phyloP scores from a whole-genome alignment of 768 basidiomycete species.

The Psilocybe cyanescens region DNA sequence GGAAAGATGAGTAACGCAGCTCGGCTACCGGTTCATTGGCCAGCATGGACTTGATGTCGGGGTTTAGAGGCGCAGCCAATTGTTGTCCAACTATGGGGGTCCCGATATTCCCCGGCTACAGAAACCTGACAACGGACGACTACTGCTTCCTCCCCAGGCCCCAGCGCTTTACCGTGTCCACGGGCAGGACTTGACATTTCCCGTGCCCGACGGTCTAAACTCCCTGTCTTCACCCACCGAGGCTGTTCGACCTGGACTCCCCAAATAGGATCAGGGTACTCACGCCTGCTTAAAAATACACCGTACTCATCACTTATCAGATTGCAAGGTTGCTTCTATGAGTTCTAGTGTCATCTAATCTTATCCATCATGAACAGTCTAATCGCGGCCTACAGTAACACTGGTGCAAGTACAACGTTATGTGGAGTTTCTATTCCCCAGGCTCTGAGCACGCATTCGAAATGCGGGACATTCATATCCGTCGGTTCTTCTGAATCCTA shows the following conservation, averaged over 20 bases:
- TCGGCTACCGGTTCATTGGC: neutral
- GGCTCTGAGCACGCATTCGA: neutral
- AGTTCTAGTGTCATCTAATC: neutral
- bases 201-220: neutral
- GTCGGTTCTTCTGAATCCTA: too few species aligned
- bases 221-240: neutral
- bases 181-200: neutral
- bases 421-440: neutral
- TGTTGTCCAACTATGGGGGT: neutral
- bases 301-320: neutral
- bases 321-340: neutral
- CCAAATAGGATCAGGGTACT: neutral
- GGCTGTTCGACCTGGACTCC: neutral
- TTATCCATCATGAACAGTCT: neutral
- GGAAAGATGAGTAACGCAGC: neutral
- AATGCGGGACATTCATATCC: too few species aligned
- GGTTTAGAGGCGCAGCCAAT: constrained; percentile 1
- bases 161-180: neutral
- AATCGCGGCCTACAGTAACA: neutral
- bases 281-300: neutral
- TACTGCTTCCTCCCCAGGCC: neutral
- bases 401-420: neutral
- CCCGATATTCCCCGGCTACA: neutral
- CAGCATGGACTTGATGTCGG: neutral
- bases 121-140: neutral